Evolutionary conservation across 1,284 basidiomycete genomes (phyloP).

Genomic region (Irpex sp.): DNA sequence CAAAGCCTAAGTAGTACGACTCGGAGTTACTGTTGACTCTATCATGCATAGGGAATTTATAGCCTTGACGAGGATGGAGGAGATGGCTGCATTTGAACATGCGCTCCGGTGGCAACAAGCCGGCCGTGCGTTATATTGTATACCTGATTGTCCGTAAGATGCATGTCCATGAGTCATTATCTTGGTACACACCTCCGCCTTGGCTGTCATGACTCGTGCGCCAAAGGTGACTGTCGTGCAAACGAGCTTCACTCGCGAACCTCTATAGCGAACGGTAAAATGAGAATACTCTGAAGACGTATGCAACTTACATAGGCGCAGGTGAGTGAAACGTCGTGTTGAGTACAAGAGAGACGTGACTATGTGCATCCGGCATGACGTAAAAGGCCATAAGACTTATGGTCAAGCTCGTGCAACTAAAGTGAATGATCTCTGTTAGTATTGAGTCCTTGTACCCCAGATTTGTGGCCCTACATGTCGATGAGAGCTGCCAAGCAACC

Average conservation of each 20-base stretch:
- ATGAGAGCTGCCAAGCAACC: slow-evolving; percentile 49
- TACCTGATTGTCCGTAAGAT: slow-evolving; percentile 21
- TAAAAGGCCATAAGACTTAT: slow-evolving; percentile 3
- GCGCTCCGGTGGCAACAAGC: slow-evolving; percentile 32
- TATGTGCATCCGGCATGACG: background rate
- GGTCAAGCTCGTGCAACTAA: slow-evolving; percentile 5
- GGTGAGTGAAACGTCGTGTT: slow-evolving; percentile 12
- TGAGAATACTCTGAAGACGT: background rate
- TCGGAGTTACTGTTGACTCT: too few species aligned
- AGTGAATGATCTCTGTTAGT: background rate
- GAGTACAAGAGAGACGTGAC: slow-evolving; percentile 11
- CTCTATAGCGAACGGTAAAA: slow-evolving; percentile 1
- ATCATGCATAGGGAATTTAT: background rate
- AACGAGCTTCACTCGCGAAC: slow-evolving; percentile 9
- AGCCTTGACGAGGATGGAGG: slow-evolving; percentile 10
- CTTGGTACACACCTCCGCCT: slow-evolving; percentile 11
- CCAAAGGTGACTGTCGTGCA: slow-evolving; percentile 14
- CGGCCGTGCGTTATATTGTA: slow-evolving; percentile 33
- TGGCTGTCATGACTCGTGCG: slow-evolving; percentile 12
- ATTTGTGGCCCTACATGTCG: slow-evolving; percentile 37
- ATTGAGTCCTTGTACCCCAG: background rate
- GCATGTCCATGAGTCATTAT: background rate
- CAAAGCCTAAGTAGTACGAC: too few species aligned
- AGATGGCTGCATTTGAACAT: slow-evolving; percentile 35
- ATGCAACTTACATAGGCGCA: slow-evolving; percentile 9